A percentile compares a stretch with the other conserved stretches of the same genome.
Conservation (phyloP, 352 stramenopile species). For the Globisporangium spinosum region DNA sequence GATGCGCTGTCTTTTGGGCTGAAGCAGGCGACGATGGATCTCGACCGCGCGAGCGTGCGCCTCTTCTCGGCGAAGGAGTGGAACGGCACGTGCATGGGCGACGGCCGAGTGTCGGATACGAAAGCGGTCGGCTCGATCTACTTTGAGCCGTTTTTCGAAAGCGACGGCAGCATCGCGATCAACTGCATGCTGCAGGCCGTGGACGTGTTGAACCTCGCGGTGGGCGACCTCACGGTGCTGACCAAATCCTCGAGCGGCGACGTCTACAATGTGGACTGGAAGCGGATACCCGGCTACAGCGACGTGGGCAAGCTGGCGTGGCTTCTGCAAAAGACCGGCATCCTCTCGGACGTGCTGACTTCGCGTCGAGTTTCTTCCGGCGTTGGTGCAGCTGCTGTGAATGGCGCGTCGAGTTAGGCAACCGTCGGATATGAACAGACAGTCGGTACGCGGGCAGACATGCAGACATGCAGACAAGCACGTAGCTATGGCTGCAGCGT, state of each 20-base stretch:
- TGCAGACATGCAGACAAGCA: background rate
- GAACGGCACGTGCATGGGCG: slow-evolving; percentile 81
- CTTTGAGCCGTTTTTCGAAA: slow-evolving; percentile 68
- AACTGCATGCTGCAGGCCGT: slow-evolving; percentile 74
- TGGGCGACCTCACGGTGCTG: slow-evolving; percentile 25
- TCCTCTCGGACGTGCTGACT: slow-evolving; percentile 35
- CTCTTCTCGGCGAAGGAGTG: slow-evolving; percentile 75
- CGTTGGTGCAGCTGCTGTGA: background rate
- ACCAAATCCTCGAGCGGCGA: slow-evolving; percentile 42
- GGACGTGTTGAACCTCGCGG: slow-evolving; percentile 33
- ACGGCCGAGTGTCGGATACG: slow-evolving; percentile 77
- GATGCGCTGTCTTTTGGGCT: slow-evolving; percentile 71
- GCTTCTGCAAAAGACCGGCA: slow-evolving; percentile 65
- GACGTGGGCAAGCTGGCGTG: slow-evolving; percentile 68
- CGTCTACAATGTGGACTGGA: slow-evolving; percentile 70
- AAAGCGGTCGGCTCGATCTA: slow-evolving; percentile 63
- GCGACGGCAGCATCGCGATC: slow-evolving; percentile 50
- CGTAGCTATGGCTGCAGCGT: background rate
- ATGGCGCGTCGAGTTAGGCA: slow-evolving; percentile 1
- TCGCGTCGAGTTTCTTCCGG: background rate
- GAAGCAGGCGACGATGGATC: slow-evolving; percentile 74
- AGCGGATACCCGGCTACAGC: slow-evolving; percentile 69
- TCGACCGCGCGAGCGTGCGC: slow-evolving; percentile 70
- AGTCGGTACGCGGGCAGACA: background rate
- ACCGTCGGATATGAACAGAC: background rate